Conservation (phyloP, 306 rosid species). For the Pachyrhizus erosus region DNA sequence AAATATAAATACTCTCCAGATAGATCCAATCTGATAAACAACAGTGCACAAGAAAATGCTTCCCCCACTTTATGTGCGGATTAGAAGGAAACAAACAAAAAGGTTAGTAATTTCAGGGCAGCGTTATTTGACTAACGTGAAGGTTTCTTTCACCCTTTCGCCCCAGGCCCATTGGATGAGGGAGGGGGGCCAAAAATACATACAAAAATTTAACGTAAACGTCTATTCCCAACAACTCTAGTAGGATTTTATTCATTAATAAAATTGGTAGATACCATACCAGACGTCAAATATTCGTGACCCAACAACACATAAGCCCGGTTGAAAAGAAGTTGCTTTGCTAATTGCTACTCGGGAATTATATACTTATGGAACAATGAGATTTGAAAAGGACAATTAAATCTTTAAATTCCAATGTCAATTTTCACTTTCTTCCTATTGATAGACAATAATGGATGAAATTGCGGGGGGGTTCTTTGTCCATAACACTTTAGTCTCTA, state of each 20-base stretch:
- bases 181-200: background rate
- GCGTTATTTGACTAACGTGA: background rate
- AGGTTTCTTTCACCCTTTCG: slow-evolving; percentile 15
- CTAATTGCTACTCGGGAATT: slow-evolving; percentile 18
- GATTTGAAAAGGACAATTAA: slow-evolving; percentile 13
- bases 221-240: background rate
- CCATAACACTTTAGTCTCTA: background rate
- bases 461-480: background rate
- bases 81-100: slow-evolving; percentile 22
- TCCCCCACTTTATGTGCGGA: background rate
- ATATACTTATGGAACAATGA: background rate
- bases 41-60: slow-evolving; percentile 3
- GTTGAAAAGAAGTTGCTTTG: background rate
- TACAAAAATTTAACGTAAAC: background rate
- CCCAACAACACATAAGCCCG: background rate
- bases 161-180: background rate
- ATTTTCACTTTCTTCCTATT: background rate
- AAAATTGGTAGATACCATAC: background rate
- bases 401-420: slow-evolving; percentile 24
- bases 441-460: background rate
- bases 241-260: background rate
- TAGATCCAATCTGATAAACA: background rate
- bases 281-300: slow-evolving; percentile 1
- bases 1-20: background rate
- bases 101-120: background rate